phyloP scores from a whole-genome alignment of 2,329 filamentous ascomycete genomes.

The Ceratocystis variospora region DNA sequence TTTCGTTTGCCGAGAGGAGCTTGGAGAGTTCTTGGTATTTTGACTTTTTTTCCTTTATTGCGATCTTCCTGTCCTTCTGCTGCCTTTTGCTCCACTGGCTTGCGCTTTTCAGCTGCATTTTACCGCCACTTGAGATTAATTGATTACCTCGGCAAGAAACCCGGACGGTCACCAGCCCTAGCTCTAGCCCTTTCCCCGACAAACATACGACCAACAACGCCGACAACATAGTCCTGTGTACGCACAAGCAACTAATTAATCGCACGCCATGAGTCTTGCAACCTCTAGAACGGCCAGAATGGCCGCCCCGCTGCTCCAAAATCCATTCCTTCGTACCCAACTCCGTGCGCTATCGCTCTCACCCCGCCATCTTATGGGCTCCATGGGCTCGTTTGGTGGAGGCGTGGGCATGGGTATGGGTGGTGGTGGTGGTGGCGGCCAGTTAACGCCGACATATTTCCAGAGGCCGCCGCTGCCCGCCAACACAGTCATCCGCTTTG shows the following conservation, averaged over 20 bases:
- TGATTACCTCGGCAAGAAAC: not conserved
- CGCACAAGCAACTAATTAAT: not conserved
- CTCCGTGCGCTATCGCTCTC: conserved; percentile 23
- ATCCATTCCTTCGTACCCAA: conserved; percentile 10
- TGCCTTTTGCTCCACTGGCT: not conserved
- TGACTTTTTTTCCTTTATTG: not conserved
- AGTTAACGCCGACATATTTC: conserved; percentile 61
- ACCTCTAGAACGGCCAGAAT: conserved; percentile 15
- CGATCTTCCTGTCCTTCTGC: not conserved
- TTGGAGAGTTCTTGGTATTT: not conserved
- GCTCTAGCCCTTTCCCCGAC: not conserved
- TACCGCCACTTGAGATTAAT: not conserved
- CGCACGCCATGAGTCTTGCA: conserved; percentile 15
- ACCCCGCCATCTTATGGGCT: conserved; percentile 25
- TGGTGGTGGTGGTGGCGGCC: conserved; percentile 24
- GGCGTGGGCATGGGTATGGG: conserved; percentile 8
- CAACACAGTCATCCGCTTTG: conserved; percentile 90
- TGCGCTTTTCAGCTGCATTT: not conserved
- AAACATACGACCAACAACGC: not conserved
- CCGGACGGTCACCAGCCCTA: not conserved
- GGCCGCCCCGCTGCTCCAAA: conserved; percentile 9
- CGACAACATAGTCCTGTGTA: not conserved
- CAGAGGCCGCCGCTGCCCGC: conserved; percentile 62
- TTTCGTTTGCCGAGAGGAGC: not conserved
- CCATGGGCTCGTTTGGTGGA: conserved; percentile 23